Evolutionary conservation across 495 filamentous ascomycete genomes (phyloP).

Genomic region (Cudoniella acicularis): DNA sequence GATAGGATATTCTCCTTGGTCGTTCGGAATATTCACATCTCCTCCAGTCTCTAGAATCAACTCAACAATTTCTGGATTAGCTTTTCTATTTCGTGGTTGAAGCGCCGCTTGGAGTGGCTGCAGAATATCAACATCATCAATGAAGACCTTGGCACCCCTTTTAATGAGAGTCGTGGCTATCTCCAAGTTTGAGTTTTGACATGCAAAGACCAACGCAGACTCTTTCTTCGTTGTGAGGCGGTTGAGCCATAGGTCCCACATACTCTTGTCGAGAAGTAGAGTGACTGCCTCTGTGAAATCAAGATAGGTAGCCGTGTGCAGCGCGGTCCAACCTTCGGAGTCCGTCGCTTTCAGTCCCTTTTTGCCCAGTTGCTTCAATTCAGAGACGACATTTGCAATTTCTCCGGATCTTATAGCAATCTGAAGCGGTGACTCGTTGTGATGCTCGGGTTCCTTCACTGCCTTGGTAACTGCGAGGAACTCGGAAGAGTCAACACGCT

Average conservation of each 20-base stretch:
- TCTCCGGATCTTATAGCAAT: neutral
- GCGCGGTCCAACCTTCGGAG: neutral
- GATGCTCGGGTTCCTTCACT: neutral
- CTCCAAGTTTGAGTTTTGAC: neutral
- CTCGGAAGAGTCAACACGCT: neutral
- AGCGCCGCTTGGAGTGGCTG: neutral
- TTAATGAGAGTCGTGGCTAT: neutral
- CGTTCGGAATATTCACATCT: neutral
- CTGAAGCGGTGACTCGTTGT: neutral
- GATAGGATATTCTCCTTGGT: neutral
- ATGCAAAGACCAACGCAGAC: neutral
- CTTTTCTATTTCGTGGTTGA: neutral
- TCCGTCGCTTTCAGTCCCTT: neutral
- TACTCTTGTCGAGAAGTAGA: neutral
- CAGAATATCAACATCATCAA: neutral
- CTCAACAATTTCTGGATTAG: neutral
- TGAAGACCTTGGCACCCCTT: neutral
- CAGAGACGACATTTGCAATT: neutral
- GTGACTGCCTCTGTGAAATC: neutral
- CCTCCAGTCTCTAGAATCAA: neutral
- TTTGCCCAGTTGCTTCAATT: neutral
- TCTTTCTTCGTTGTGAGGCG: neutral
- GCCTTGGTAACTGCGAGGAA: neutral
- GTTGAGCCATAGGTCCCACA: neutral
- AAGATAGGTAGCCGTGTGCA: neutral